Evolutionary conservation across 805 yeast genomes (phyloP).

Genomic region (Alloascoidea africana): DNA sequence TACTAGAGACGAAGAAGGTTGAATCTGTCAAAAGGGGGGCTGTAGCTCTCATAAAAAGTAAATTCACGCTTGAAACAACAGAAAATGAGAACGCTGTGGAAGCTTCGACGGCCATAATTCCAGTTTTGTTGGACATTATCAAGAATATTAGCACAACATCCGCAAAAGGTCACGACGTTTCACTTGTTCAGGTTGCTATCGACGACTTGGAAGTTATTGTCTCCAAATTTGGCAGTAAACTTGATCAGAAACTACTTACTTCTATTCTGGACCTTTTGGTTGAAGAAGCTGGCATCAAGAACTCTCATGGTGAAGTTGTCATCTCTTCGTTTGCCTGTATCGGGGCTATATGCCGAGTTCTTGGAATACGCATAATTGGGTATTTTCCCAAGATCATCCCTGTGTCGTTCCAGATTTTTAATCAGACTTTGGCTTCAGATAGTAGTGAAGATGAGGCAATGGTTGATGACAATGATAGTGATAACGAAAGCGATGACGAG

Average conservation of each 20-base stretch:
- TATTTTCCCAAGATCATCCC: slow-evolving; percentile 75
- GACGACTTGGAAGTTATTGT: slow-evolving; percentile 53
- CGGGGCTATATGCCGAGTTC: slow-evolving; percentile 48
- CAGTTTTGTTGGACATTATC: slow-evolving; percentile 5
- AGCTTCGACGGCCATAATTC: slow-evolving; percentile 24
- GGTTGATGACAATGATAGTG: slow-evolving; percentile 17
- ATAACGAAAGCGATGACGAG: slow-evolving; percentile 13
- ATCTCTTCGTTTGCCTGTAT: slow-evolving; percentile 64
- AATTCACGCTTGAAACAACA: slow-evolving; percentile 53
- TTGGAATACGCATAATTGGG: slow-evolving; percentile 82
- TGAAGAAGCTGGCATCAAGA: slow-evolving; percentile 38
- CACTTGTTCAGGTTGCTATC: slow-evolving; percentile 51
- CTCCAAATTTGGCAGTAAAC: slow-evolving; percentile 39
- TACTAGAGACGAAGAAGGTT: slow-evolving; percentile 8
- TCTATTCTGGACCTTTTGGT: slow-evolving; percentile 33
- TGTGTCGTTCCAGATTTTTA: slow-evolving; percentile 50
- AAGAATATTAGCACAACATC: slow-evolving; percentile 9
- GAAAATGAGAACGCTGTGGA: slow-evolving; percentile 29
- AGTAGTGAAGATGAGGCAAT: slow-evolving; percentile 7
- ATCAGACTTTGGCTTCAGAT: slow-evolving; percentile 15
- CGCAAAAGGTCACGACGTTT: slow-evolving; percentile 21
- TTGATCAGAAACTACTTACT: slow-evolving; percentile 31
- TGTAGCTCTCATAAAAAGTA: slow-evolving; percentile 44
- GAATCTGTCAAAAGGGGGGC: slow-evolving; percentile 38
- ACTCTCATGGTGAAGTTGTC: slow-evolving; percentile 40